Evolutionary conservation across 1,284 basidiomycete genomes (phyloP), one percentile per base, ranked within the genome.

Genomic region (Melampsora larici-populina): DNA sequence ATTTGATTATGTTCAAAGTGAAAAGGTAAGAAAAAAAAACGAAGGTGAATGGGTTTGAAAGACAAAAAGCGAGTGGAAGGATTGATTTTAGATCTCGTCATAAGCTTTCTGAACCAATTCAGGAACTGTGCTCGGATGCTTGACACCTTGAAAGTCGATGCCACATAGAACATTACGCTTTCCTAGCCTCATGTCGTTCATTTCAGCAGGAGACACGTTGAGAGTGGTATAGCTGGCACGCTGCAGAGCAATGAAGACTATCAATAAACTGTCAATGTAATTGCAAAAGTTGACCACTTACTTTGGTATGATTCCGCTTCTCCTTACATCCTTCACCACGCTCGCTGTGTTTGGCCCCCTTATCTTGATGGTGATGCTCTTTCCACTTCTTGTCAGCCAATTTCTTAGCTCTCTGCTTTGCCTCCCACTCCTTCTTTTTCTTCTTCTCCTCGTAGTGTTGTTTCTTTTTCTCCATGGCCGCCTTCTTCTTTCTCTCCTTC

Each of bases 121-220:
- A 18, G 71, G 46, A 21, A 74, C 26, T 11, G 24, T 18, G 6
- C 9, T 51, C 1, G 71, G 71, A 33, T 74, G 65, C 18, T 58
- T 17, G 11, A 65, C 48, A 18, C 71, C 71, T 51, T 65, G 63
- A 21, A 74, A 74, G 40, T 65, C 63, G 4, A 24, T 26, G 18
- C 71, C 71, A 31, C 60, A 74, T 1, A 8, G 36, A 2, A 58
- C 15, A 5, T 6, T 1, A 13, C 21, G 21, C 13, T 24, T n/a
- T 46, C 40, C 36, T 33, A 24, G 29, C 9, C 7, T 31, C 24
- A 62, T 43, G 31, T 62, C 36, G 24, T 63, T 6, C 29, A n/a
- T 58, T 11, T 58, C 55, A 1, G 29, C 5, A 29, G 70, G 46
- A 72, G 58, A 36, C 18, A 43, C 26, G 17, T n/a, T 58, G 40